Conservation (phyloP, 1,139 yeast species). For the Yamadazyma taylorii region DNA sequence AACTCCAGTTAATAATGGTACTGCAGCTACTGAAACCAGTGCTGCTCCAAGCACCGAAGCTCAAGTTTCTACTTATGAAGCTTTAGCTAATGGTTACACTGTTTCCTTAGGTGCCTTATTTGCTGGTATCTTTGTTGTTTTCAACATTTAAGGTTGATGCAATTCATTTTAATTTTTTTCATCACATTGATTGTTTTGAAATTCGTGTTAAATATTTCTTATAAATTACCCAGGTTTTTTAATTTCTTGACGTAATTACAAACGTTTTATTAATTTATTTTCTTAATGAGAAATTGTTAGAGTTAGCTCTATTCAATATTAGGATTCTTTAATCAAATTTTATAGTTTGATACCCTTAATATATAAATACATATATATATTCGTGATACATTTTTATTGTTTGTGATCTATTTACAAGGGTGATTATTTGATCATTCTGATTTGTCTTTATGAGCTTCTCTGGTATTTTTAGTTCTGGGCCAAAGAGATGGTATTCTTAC, state of each 20-base stretch:
- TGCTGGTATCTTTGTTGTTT: slow-evolving; percentile 21
- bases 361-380: not conserved
- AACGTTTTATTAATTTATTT: too few species aligned
- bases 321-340: not conserved
- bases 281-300: not conserved
- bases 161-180: too few species aligned
- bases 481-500: slow-evolving; percentile 83
- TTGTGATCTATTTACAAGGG: slow-evolving; percentile 1
- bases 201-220: not conserved
- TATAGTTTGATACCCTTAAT: slow-evolving; percentile 2
- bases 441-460: slow-evolving; percentile 22
- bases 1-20: slow-evolving; percentile 7
- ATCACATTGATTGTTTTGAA: not conserved
- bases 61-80: slow-evolving; percentile 17
- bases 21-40: slow-evolving; percentile 4
- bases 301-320: too few species aligned
- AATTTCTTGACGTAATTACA: not conserved
- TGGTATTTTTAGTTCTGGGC: slow-evolving; percentile 81
- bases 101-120: slow-evolving; percentile 22
- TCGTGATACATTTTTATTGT: too few species aligned
- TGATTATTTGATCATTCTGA: slow-evolving; percentile 2
- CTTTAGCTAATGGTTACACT: slow-evolving; percentile 17
- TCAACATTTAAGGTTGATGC: slow-evolving; percentile 12
- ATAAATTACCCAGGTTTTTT: not conserved
- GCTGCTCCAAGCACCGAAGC: slow-evolving; percentile 11